phyloP scores from a whole-genome alignment of 352 stramenopile species.

The Poterioochromonas sp. region DNA sequence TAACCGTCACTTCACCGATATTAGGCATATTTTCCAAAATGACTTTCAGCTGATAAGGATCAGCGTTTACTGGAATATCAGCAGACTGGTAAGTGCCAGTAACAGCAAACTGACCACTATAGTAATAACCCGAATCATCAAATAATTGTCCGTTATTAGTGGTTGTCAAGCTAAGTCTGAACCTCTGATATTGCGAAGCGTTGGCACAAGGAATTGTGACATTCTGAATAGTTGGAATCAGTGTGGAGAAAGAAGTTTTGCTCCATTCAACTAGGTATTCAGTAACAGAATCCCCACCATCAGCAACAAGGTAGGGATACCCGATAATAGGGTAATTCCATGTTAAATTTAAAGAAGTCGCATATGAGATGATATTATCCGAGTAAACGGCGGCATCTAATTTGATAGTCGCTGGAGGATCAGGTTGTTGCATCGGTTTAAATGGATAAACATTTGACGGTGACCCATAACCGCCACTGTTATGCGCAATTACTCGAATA shows the following conservation, averaged over 20 bases:
- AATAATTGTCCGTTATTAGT: background rate
- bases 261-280: slow-evolving; percentile 88
- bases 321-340: slow-evolving; percentile 27
- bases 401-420: slow-evolving; percentile 66
- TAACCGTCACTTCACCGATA: slow-evolving; percentile 73
- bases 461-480: slow-evolving; percentile 74
- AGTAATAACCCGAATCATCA: background rate
- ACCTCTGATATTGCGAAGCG: slow-evolving; percentile 23
- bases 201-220: slow-evolving; percentile 35
- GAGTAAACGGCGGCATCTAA: slow-evolving; percentile 38
- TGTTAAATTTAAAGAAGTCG: slow-evolving; percentile 21
- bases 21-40: slow-evolving; percentile 83
- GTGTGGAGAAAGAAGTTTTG: slow-evolving; percentile 54
- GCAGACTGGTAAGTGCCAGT: slow-evolving; percentile 45
- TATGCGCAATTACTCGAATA: slow-evolving; percentile 75
- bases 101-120: slow-evolving; percentile 36
- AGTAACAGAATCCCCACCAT: slow-evolving; percentile 64
- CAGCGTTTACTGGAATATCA: slow-evolving; percentile 60
- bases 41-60: slow-evolving; percentile 55
- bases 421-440: slow-evolving; percentile 67
- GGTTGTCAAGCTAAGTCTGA: slow-evolving; percentile 34
- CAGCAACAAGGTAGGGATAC: slow-evolving; percentile 57
- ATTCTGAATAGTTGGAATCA: slow-evolving; percentile 3
- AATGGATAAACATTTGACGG: slow-evolving; percentile 59
- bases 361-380: slow-evolving; percentile 19